Conservation (phyloP, 768 basidiomycete species). For the Hirschioporus abietinus region DNA sequence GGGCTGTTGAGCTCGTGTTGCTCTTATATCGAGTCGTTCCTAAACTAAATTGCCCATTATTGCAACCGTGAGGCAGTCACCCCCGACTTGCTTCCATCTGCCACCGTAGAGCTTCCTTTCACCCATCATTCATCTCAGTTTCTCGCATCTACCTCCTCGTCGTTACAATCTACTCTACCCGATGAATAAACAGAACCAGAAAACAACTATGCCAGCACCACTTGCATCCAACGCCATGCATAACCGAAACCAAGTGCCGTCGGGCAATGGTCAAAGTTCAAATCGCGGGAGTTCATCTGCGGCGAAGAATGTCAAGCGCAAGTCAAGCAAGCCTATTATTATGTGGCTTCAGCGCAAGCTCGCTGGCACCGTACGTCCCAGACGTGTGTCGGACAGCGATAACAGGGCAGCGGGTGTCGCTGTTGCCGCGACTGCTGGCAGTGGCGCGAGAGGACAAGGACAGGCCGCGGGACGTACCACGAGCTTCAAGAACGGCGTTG, state of each 20-base stretch:
- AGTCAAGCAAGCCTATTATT: constrained; percentile 80
- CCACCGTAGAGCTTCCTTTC: neutral
- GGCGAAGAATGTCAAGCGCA: constrained; percentile 56
- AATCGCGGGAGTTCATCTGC: neutral
- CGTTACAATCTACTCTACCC: neutral
- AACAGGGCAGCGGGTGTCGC: neutral
- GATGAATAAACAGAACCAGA: neutral
- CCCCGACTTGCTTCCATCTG: neutral
- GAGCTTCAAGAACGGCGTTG: constrained; percentile 6
- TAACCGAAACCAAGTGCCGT: neutral
- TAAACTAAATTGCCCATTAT: neutral
- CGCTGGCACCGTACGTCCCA: constrained; percentile 57
- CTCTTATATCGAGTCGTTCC: neutral
- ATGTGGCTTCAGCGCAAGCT: constrained; percentile 89
- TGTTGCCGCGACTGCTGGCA: neutral
- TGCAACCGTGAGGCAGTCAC: neutral
- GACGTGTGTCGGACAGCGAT: constrained; percentile 38
- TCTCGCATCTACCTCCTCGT: neutral
- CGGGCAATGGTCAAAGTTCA: neutral
- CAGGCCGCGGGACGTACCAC: constrained; percentile 2
- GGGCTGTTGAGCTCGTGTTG: neutral
- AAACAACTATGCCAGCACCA: neutral
- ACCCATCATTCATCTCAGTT: neutral
- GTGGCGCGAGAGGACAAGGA: neutral
- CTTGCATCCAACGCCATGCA: constrained; percentile 1